Evolutionary conservation across 2,329 filamentous ascomycete genomes (phyloP).

Genomic region (Trichoderma gracile): DNA sequence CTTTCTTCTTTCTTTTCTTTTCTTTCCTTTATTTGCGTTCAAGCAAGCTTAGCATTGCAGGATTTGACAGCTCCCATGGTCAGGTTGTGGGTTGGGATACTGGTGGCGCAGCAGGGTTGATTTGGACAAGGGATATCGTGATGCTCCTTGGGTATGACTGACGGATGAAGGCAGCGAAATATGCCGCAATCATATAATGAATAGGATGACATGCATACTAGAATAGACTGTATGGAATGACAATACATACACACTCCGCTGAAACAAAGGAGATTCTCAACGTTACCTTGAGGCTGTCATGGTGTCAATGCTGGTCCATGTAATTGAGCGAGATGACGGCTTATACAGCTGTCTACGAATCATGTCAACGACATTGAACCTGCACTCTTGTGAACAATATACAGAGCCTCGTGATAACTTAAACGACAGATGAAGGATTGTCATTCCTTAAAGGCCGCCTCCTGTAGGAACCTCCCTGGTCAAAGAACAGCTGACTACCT

Average conservation of each 20-base stretch:
- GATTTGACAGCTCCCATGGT: background rate
- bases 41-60: conserved; percentile 14
- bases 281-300: background rate
- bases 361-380: too few species aligned
- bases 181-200: background rate
- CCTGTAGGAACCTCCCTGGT: background rate
- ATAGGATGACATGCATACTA: conserved; percentile 6
- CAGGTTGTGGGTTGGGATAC: background rate
- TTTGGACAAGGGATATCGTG: background rate
- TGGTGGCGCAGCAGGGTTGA: conserved; percentile 2
- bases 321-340: background rate
- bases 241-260: background rate
- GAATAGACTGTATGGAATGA: background rate
- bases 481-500: background rate
- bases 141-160: background rate
- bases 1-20: too few species aligned
- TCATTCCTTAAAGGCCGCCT: background rate
- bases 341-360: background rate
- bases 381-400: too few species aligned
- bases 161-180: conserved; percentile 1
- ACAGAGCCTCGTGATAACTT: too few species aligned
- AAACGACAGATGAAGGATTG: background rate
- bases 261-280: background rate
- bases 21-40: background rate
- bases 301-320: background rate